Base-by-base conservation (phyloP, 148 eudicot genomes). In the Oxyria digyna region DNA sequence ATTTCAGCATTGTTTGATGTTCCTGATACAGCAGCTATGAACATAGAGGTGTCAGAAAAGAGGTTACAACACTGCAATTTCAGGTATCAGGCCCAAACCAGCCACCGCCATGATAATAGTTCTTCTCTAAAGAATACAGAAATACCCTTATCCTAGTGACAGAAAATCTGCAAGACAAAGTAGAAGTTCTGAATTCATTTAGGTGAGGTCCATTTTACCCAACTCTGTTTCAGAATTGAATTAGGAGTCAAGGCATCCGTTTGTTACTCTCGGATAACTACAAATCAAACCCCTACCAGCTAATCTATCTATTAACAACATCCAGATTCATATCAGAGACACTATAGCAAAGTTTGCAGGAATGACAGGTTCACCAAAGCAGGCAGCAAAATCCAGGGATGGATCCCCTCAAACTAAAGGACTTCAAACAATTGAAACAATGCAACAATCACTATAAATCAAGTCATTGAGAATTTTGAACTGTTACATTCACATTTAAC, bases 1-100 rank as follows among this genome's bases (percentile, higher is more conserved):
- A 81, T 79, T 67, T 88, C 91, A 42, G 79, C 80, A 79, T 77
- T 79, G 38, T 69, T 76, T n/a, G 90, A 72, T 21, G 91, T 42
- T 72, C 73, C 74, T 70, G 87, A 81, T n/a, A 33, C 66, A 62
- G 66, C 57, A 49, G 27, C 57, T 49, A 21, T 49, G 15, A 49
- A 20, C n/a, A 49, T 10, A 49, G 5, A 49, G 24, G 57, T 21
- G 57, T 49, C 57, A 49, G 8, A 49, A 21, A 46, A 17, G 52
- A 17, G 8, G 7, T 46, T 46, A 21, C 57, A 20, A 3, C 57
- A 20, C 12, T 1, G 8, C 2, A 21, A 18, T 49, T 21, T 26
- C 57, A 49, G 21, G 21, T 6, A 49, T 49, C 57, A 8, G 55
- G 27, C 55, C 27, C 26, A 49, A 0, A 49, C 57, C 26, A 49